These are phyloP conservation scores for Puccinia hordei DNA, from an alignment of 1,284 basidiomycete species.

Conservation along the genomic window DNA sequence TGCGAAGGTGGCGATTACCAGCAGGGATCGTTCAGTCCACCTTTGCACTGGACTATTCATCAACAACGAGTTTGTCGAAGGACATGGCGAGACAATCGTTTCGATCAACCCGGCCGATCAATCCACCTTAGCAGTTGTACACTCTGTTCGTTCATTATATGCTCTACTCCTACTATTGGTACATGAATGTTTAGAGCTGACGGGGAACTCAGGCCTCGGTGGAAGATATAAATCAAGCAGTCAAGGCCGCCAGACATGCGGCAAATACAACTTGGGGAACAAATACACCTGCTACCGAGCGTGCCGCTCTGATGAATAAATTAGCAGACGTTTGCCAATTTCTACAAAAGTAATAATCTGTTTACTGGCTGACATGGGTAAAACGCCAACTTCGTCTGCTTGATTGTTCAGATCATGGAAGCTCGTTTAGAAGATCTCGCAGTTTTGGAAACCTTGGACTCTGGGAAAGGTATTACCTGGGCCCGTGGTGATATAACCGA, in stretches of 20 bases:
- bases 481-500: constrained; percentile 54
- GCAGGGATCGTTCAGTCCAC: constrained; percentile 29
- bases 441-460: constrained; percentile 52
- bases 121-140: constrained; percentile 35
- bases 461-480: constrained; percentile 52
- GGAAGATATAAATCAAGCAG: constrained; percentile 52
- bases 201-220: constrained; percentile 31
- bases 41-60: constrained; percentile 53
- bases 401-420: constrained; percentile 51
- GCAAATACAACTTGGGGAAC: constrained; percentile 52
- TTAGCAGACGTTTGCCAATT: constrained; percentile 46
- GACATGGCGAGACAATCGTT: constrained; percentile 50
- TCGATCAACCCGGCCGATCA: constrained; percentile 52
- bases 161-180: not conserved
- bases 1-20: constrained; percentile 24
- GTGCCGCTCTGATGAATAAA: constrained; percentile 51
- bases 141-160: constrained; percentile 34
- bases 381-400: not conserved
- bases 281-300: constrained; percentile 45
- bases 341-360: not conserved
- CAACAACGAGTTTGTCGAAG: constrained; percentile 52
- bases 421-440: constrained; percentile 51
- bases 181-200: not conserved
- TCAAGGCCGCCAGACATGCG: constrained; percentile 51
- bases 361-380: not conserved